Evolutionary conservation across 73 alveolate species (phyloP), one percentile per base, ranked within the genome.

Genomic region (Paramecium primaurelia): DNA sequence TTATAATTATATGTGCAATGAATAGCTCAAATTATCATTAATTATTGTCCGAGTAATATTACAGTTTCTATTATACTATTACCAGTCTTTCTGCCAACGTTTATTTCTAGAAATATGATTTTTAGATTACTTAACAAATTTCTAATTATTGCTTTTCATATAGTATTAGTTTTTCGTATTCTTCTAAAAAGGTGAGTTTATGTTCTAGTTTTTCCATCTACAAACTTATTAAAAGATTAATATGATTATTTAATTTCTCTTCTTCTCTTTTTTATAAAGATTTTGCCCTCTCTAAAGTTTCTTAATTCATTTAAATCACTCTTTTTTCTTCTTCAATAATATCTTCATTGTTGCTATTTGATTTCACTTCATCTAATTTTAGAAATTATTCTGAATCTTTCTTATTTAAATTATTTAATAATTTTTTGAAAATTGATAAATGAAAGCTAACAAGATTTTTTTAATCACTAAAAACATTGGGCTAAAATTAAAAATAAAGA

Each of bases 91-190:
- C 91, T 45, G 91, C 91, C 45, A 80, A 47, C 14, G 91, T 45
- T 45, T 80, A 45, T 80, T 80, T 80, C 91, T 80, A 47, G 30
- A 44, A 26, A 20, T 45, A 26, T 45, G 14, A 26, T 80, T 12
- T 28, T 9, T 30, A n/a, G 10, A 44, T 32, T 80, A 80, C 91
- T 47, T 80, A 26, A 28, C 91, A 45, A 16, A 32, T 20, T 71
- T 89, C 94, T 8, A 89, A 37, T 71, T 89, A 89, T 54, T 44
- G 22, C 49, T 83, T 77, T 42, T 89, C 94, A 45, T 89, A 89
- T 59, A 77, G 34, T 3, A 89, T 89, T 71, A 89, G 12, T 47
- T 89, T 89, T 73, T 89, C 94, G 14, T 89, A 89, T 45, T 89
- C 94, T 37, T 89, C 94, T 28, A 89, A 51, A 64, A 59, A 89